Evolutionary conservation across 495 filamentous ascomycete genomes (phyloP), one percentile per base, ranked within the genome.

Genomic region (Penicillium cataractarum): DNA sequence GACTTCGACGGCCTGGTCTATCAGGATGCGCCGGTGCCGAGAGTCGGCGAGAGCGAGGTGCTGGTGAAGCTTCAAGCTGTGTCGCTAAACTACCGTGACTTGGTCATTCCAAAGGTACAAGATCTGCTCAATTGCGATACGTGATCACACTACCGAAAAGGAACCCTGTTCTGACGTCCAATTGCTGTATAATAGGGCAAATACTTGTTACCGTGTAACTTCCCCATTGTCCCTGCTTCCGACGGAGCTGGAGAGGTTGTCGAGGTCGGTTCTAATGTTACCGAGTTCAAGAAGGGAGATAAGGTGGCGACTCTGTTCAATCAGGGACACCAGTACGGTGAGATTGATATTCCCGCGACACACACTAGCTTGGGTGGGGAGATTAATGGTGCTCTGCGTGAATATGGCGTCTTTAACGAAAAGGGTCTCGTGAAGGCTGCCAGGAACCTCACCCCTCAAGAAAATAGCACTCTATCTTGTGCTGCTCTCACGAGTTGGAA

Each of bases 401-500:
- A 92, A 69, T 93, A 92, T 60, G 91, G 82, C 31, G 80, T 82
- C 1, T 92, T 90, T 74, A 80, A 84, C 61, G 87, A 93, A 74
- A 78, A 82, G 50, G 91, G 90, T 1, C 72, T 95, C 1, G 90
- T 93, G 22, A 74, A 78, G 37, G 80, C 84, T 65, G 90, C 92
- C 0, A 68, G 68, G 13, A 89, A 88, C 62, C 78, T 94, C 12
- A 82, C 76, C 63, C 81, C 81, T 26, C 61, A 84, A 9, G 89
- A 95, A 71, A 87, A 83, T 2, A 83, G 85, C 49, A 90, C 90
- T 0, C 78, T 96, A 7, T 66, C 82, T 0, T 95, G 91, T 64
- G 91, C 92, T 0, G 92, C 79, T 2, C 64, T 95, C 51, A 95
- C 92, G 4, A 86, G 86, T 13, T 96, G 92, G 92, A 95, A 95